Percentiles rank a stretch among this genome's conserved stretches.
These are phyloP conservation scores for Nectriaceae sp. DNA, from an alignment of 2,329 filamentous ascomycete genomes.

Conservation along the genomic window DNA sequence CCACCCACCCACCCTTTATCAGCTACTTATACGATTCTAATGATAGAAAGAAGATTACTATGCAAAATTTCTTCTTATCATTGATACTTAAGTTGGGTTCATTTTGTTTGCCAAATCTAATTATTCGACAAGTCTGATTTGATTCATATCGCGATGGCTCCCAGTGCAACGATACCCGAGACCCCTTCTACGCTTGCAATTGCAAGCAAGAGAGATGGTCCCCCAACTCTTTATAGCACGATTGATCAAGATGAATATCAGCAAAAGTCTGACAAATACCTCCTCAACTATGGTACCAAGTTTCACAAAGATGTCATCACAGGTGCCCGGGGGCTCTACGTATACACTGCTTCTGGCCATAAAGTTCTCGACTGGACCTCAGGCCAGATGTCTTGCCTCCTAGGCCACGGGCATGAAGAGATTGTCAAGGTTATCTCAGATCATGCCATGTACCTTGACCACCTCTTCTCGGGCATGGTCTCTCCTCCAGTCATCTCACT, in stretches of 20 bases:
- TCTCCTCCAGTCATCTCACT: conserved; percentile 58
- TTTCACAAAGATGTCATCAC: conserved; percentile 41
- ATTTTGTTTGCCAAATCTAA: neutral
- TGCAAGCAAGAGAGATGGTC: conserved; percentile 6
- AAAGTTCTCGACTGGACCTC: conserved; percentile 61
- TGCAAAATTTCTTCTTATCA: neutral
- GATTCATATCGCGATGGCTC: conserved; percentile 21
- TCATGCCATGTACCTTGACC: conserved; percentile 54
- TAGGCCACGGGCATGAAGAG: conserved; percentile 60
- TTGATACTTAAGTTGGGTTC: neutral
- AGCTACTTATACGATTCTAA: neutral
- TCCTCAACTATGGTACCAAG: conserved; percentile 28
- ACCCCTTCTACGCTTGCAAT: conserved; percentile 6
- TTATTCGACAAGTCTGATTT: neutral
- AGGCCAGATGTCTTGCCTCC: conserved; percentile 60
- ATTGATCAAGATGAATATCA: conserved; percentile 22
- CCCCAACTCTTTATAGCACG: conserved; percentile 21
- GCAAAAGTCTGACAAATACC: conserved; percentile 23
- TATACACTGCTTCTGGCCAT: conserved; percentile 47
- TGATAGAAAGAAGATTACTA: conserved; percentile 5
- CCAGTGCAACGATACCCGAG: conserved; percentile 14
- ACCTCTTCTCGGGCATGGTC: conserved; percentile 61
- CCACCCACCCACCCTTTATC: neutral
- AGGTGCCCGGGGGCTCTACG: conserved; percentile 43
- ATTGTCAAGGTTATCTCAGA: conserved; percentile 54